A percentile compares a stretch with the other conserved stretches of the same genome.
phyloP scores from a whole-genome alignment of 78 protist species.

The Corallochytrium limacisporum region DNA sequence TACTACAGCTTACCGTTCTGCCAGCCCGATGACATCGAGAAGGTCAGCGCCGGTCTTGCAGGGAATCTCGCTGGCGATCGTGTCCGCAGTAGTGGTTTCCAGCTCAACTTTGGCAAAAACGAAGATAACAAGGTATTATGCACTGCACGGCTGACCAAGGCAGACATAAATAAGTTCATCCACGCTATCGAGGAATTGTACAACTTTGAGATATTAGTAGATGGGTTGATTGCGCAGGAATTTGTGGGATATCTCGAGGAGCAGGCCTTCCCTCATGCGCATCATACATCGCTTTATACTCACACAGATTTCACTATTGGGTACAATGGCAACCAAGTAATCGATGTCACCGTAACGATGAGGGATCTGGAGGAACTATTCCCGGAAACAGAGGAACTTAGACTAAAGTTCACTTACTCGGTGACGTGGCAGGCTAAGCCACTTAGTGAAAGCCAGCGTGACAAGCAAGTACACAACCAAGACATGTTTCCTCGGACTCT shows the following conservation, averaged over 20 bases:
- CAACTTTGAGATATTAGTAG: constrained; percentile 69
- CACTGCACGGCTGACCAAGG: constrained; percentile 18
- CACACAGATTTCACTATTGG: constrained; percentile 71
- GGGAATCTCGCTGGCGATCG: too few relatives aligned
- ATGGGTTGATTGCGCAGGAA: constrained; percentile 46
- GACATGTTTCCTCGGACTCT: constrained; percentile 39
- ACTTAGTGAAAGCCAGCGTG: constrained; percentile 15
- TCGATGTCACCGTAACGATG: constrained; percentile 20
- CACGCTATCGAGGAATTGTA: constrained; percentile 67
- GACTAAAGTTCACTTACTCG: constrained; percentile 57
- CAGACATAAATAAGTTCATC: constrained; percentile 38
- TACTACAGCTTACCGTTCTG: constrained; percentile 80
- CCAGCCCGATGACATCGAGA: constrained; percentile 23
- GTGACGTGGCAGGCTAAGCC: constrained; percentile 62
- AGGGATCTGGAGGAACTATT: background rate
- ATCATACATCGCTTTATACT: constrained; percentile 46
- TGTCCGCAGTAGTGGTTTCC: background rate
- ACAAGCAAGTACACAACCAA: constrained; percentile 10
- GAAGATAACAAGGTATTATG: constrained; percentile 44
- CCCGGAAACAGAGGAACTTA: background rate
- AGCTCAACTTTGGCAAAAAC: background rate
- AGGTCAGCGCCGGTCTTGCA: too few relatives aligned
- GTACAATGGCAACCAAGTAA: constrained; percentile 58
- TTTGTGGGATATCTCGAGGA: constrained; percentile 38
- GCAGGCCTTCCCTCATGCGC: background rate